A percentile compares a stretch with the other conserved stretches of the same genome.
These are phyloP conservation scores for Jamesozyma piceae DNA, from an alignment of 805 yeast genomes.

Conservation along the genomic window DNA sequence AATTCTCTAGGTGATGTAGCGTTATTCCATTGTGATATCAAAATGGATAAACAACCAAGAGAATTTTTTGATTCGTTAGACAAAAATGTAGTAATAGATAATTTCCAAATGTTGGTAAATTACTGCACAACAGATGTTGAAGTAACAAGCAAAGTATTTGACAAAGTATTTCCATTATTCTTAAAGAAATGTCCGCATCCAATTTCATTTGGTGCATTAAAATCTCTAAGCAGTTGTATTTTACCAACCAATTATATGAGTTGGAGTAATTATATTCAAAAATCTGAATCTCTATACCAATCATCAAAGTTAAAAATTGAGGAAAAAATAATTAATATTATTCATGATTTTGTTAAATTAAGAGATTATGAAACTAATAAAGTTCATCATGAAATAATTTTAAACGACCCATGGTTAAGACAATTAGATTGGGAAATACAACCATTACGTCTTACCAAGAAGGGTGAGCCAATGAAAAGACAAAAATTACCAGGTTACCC, in stretches of 20 bases:
- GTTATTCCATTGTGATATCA: conserved; percentile 60
- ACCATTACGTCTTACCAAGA: conserved; percentile 52
- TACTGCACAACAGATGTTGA: conserved; percentile 85
- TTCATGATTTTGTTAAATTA: conserved; percentile 45
- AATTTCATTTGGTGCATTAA: conserved; percentile 80
- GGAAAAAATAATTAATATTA: conserved; percentile 47
- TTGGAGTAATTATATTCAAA: conserved; percentile 67
- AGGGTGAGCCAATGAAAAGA: conserved; percentile 57
- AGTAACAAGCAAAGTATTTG: conserved; percentile 62
- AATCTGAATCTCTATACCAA: conserved; percentile 60
- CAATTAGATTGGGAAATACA: conserved; percentile 82
- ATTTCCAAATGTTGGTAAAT: conserved; percentile 51
- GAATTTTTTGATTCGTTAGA: conserved; percentile 52
- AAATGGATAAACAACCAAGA: conserved; percentile 57
- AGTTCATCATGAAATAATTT: conserved; percentile 23
- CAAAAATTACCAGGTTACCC: conserved; percentile 88
- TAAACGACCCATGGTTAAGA: conserved; percentile 75
- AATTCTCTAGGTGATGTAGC: conserved; percentile 79
- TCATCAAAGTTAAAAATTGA: conserved; percentile 49
- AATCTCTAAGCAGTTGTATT: conserved; percentile 61
- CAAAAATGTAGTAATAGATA: conserved; percentile 42
- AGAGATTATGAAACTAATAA: conserved; percentile 27
- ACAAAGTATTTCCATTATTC: conserved; percentile 62
- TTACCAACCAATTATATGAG: conserved; percentile 59
- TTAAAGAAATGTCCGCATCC: conserved; percentile 77